Conservation (phyloP, 345 rosid genomes). For the Citrus medica region DNA sequence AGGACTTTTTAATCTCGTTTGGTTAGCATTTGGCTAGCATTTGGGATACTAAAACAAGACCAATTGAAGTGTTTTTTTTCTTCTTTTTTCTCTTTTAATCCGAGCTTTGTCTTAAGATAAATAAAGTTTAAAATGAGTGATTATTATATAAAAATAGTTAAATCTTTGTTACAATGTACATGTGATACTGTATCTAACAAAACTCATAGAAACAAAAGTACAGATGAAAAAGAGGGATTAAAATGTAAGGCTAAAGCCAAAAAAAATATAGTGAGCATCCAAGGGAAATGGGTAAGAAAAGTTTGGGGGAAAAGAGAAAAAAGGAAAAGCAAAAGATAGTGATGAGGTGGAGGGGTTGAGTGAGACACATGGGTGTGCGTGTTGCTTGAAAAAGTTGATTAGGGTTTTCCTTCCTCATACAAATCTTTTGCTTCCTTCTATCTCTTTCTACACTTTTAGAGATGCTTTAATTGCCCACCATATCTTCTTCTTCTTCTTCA, state of each 20-base stretch:
- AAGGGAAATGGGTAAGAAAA: constrained; percentile 27
- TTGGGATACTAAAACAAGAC: too few species aligned
- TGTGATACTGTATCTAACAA: too few species aligned
- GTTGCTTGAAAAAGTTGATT: constrained; percentile 20
- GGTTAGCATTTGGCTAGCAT: background rate
- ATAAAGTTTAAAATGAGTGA: too few species aligned
- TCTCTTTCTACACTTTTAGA: constrained; percentile 26
- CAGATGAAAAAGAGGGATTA: background rate
- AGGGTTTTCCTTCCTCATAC: constrained; percentile 16
- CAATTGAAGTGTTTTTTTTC: too few species aligned
- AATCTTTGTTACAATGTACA: too few species aligned
- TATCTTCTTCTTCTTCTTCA: constrained; percentile 33
- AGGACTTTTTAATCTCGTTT: background rate
- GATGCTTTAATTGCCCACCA: constrained; percentile 57
- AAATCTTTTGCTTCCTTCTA: constrained; percentile 11
- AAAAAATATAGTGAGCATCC: constrained; percentile 26
- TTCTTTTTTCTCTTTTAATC: too few species aligned
- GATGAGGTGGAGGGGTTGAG: constrained; percentile 4
- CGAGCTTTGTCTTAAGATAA: too few species aligned
- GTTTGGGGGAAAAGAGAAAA: background rate
- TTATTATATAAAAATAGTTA: too few species aligned
- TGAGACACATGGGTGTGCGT: constrained; percentile 29
- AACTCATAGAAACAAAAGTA: too few species aligned
- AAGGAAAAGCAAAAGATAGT: constrained; percentile 15
- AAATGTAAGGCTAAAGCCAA: constrained; percentile 13